Base-by-base conservation (phyloP, 164 flowering plant genomes). In the Vitis rotundifolia region DNA sequence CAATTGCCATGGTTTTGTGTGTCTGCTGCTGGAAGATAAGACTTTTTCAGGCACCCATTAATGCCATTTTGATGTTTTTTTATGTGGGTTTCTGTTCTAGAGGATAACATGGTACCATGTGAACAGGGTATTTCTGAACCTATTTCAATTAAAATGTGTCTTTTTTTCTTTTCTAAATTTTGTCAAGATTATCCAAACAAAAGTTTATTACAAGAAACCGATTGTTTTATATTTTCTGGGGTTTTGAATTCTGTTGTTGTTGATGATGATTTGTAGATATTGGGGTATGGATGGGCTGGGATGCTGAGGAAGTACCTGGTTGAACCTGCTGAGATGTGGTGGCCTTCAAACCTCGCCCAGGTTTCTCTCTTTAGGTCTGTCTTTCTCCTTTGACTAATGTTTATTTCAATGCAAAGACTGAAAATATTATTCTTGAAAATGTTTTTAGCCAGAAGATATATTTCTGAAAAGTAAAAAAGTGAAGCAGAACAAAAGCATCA, bases 251-350 rank as follows among this genome's bases (percentile, higher is more conserved):
- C 9, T 55, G 2, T 37, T 59, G 47, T 12, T 56, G 16, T 22
- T 49, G 52, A 50, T 28, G 47, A 63, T 63, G 9, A 52, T 19
- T 16, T 75, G 77, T 87, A 92, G 98, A 51, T 94, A 59, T 16
- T 94, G 76, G 98, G 98, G 12, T 94, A 92, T 85, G 97, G 98
- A 60, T 94, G 98, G 98, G 97, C 97, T 15, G 98, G 98, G 58
- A 85, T 91, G 84, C 77, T 93, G 58, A 84, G 94, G 76, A 87
- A 78, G 68, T 93, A 86, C 66, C 75, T 93, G 82, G 97, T 93
- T 53, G 89, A 88, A 63, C 97, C 97, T 31, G 91, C 82, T 68
- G 91, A 89, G 69, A 93, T 93, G 98, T 93, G 98, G 98, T 93
- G 98, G 98, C 98, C 98, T 49, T 37, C 96, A 19, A 91, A 93